Evolutionary conservation across 1,139 yeast species (phyloP), one percentile per base, ranked within the genome.

Genomic region (Kodamaea ohmeri): DNA sequence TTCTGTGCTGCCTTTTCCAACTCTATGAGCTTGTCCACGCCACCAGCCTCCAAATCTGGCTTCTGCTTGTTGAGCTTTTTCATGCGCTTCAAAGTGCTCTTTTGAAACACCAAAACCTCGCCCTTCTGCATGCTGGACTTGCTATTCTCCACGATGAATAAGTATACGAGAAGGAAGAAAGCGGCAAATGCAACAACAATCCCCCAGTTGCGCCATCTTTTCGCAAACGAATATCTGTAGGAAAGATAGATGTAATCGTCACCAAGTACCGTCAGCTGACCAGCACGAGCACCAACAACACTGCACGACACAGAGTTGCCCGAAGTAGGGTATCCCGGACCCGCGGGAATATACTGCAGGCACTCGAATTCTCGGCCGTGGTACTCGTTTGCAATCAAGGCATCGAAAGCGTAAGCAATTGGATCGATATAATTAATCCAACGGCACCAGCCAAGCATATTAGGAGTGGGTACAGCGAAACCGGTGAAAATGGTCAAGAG

Each of bases 201-300:
- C 54, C 95, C 96, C 49, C 80, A 77, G 52, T 88, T 82, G 65
- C 96, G 79, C 96, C 96, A 88, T 53, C 77, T 76, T 56, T 88
- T 88, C 6, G 63, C 44, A 47, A 73, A 71, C 30, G 58, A 52
- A 60, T 83, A 87, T 11, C 56, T 47, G 55, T 61, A 80, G 2
- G 80, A 59, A 8, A 50, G 46, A 5, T 49, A 51, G 34, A 87
- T 47, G 55, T 80, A 88, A 13, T 51, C 64, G 39, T 78, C 73
- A 53, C 96, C 96, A 25, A 56, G 47, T 32, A 88, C 84, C 36
- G 47, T 50, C 18, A 48, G 46, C 17, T 61, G 49, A 36, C 96
- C 96, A 4, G 86, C 65, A 4, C 53, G 55, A 5, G 90, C 63
- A 44, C 92, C 89, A 28, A 80, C 81, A 19, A 76, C 73, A 28